Evolutionary conservation across 495 filamentous ascomycete species (phyloP).

Genomic region (Lasiosphaeriaceae sp.): DNA sequence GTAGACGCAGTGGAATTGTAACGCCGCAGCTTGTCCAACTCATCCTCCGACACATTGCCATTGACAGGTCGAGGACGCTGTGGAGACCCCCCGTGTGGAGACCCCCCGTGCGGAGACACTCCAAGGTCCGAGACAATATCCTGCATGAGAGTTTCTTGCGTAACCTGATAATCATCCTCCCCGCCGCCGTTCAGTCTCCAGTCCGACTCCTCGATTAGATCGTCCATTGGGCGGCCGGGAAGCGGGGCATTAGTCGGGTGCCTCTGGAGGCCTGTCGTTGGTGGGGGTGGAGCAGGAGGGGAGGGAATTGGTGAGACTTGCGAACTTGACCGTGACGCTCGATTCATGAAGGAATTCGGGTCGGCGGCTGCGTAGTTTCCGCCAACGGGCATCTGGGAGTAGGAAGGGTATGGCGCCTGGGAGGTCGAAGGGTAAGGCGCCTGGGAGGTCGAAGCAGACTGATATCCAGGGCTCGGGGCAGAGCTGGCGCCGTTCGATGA

Average conservation of each 20-base stretch:
- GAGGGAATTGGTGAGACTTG: constrained; percentile 39
- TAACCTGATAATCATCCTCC: constrained; percentile 31
- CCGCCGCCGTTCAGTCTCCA: constrained; percentile 31
- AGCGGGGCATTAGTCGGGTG: constrained; percentile 55
- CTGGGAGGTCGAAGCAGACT: constrained; percentile 29
- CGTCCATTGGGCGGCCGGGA: constrained; percentile 48
- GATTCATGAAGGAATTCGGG: constrained; percentile 36
- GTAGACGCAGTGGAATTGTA: constrained; percentile 51
- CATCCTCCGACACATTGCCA: constrained; percentile 39
- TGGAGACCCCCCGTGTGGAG: constrained; percentile 24
- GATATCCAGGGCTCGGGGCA: constrained; percentile 24
- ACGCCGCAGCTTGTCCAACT: constrained; percentile 40
- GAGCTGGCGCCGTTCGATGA: constrained; percentile 28
- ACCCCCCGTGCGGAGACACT: constrained; percentile 15
- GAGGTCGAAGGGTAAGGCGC: constrained; percentile 40
- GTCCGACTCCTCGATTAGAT: constrained; percentile 34
- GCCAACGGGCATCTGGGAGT: constrained; percentile 45
- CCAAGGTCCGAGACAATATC: constrained; percentile 52
- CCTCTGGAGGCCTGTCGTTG: constrained; percentile 35
- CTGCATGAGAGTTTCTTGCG: constrained; percentile 50
- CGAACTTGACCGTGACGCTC: constrained; percentile 41
- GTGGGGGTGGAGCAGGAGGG: constrained; percentile 30
- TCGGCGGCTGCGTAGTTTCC: constrained; percentile 42
- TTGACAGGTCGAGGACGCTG: constrained; percentile 29
- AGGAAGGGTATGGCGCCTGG: constrained; percentile 43